Conservation (phyloP, 129 eudicot genomes). For the Flaveria ramosissima region DNA sequence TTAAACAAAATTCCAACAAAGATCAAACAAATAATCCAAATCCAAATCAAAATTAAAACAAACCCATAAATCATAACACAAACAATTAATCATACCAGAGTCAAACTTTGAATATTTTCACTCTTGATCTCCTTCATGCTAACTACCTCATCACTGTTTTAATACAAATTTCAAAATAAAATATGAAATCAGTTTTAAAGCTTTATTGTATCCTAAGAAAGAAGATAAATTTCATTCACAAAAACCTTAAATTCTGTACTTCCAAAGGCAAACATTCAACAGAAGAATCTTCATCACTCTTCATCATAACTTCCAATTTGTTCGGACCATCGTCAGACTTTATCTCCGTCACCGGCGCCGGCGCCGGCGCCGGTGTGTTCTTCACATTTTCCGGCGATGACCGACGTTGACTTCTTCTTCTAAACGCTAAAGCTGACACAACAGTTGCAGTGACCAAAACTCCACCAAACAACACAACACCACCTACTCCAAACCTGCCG, state of each 20-base stretch:
- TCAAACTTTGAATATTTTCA: conserved; percentile 16
- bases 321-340: conserved; percentile 8
- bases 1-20: conserved; percentile 13
- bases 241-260: conserved; percentile 41
- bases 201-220: no score
- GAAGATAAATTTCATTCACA: background rate
- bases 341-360: conserved; percentile 25
- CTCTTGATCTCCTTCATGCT: conserved; percentile 29
- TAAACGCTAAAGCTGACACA: conserved; percentile 36
- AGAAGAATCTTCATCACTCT: conserved; percentile 14
- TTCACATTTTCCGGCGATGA: conserved; percentile 29
- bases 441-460: conserved; percentile 55
- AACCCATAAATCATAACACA: background rate
- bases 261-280: conserved; percentile 18
- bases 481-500: conserved; percentile 45
- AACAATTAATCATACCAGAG: conserved; percentile 32
- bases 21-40: background rate
- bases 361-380: conserved; percentile 9
- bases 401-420: conserved; percentile 17
- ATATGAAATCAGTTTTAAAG: no score
- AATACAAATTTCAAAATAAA: no score
- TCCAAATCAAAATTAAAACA: no score
- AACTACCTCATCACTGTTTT: conserved; percentile 33
- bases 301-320: conserved; percentile 24
- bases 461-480: conserved; percentile 54